These are phyloP conservation scores for Lycium barbarum DNA, from an alignment of 257 asterid genomes.

Conservation along the genomic window DNA sequence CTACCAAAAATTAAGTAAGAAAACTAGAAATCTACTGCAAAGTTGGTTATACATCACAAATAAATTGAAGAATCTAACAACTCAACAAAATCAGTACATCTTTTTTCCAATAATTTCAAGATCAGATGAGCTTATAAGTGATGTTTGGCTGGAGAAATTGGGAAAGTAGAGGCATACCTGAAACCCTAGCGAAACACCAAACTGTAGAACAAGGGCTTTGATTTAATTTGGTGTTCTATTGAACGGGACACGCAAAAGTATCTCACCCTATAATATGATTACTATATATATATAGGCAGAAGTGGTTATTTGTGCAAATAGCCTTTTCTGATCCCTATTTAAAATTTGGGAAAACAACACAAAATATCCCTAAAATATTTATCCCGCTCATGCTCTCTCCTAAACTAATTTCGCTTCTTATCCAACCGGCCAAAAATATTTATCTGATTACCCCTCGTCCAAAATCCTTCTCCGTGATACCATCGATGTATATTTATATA, in stretches of 20 bases:
- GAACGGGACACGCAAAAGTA: background rate
- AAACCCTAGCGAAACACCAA: background rate
- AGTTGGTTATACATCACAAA: background rate
- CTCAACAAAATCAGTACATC: background rate
- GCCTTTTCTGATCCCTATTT: background rate
- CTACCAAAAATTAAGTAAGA: background rate
- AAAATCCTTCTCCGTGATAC: no score
- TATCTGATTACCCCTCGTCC: no score
- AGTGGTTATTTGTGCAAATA: background rate
- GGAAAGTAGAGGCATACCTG: background rate
- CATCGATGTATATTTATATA: no score
- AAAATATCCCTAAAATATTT: no score
- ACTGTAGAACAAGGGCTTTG: background rate
- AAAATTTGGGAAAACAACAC: no score
- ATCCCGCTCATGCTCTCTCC: no score
- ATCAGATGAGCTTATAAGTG: background rate
- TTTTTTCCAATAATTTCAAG: background rate
- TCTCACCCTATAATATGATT: background rate
- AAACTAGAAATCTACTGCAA: no score
- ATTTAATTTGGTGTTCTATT: background rate
- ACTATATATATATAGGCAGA: background rate
- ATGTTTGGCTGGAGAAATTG: background rate
- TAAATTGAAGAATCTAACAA: background rate
- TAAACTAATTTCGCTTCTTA: no score
- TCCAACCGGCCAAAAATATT: no score